Base-by-base conservation (phyloP, 257 asterid species). In the Forsythia viridissima region DNA sequence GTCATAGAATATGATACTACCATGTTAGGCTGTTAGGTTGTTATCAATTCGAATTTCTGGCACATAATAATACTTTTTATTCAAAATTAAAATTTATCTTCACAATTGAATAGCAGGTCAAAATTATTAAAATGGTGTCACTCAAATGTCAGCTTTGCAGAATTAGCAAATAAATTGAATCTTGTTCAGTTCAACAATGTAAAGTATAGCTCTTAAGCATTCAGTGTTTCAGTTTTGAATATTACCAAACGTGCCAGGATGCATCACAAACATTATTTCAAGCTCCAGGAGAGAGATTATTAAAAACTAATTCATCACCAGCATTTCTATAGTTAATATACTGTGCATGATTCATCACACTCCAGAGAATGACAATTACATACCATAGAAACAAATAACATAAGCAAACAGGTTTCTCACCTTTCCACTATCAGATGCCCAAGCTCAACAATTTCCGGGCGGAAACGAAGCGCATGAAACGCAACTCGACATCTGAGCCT, bases 401-500 rank as follows among this genome's bases (percentile, higher is more conserved):
- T 51, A 66, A 34, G 75, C 66, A 71, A 66, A 43, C 67, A 84
- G 74, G 20, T 74, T 55, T 84, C 87, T 88, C 34, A 82, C 99
- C 97, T 96, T 85, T 90, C 91, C 82, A 93, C 89, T 87, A 93
- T 92, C 63, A 73, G 90, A 69, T 65, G 84, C 57, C 97, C 97
- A 82, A 90, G 88, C 73, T 90, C 88, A 68, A 75, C 70, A 81
- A 96, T 90, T 87, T 93, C 97, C 63, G 90, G 85, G 78, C 98
- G 99, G 82, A 96, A 93, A 44, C 84, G 96, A 81, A 96, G 91
- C 55, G 93, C 97, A 20, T 92, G 91, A 90, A 88, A 96, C 82
- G 98, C 97, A 76, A 92, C 97, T 73, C 97, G 92, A 73, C 99
- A 96, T 86, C 99, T 91, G 78, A 96, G 97, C 89, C 99, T 92